Base-by-base conservation (phyloP, 2,329 filamentous ascomycete genomes). In the Lecanicillium sp. region DNA sequence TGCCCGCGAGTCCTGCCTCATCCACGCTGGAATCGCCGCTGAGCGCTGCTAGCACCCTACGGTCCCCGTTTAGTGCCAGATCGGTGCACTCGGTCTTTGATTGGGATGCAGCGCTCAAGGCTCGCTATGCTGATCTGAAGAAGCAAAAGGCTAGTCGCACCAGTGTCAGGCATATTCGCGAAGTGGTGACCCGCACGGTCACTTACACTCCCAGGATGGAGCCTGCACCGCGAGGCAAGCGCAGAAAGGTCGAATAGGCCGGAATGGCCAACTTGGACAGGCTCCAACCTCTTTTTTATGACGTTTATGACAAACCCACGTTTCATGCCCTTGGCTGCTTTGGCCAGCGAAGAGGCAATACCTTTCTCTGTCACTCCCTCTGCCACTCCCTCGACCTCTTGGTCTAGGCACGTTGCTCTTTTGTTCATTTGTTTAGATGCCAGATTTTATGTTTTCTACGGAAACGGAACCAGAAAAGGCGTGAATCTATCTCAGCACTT, bases 181-280 rank as follows among this genome's bases (percentile, higher is more conserved):
- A 96, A 60, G 87, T 96, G 4, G 85, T 96, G 38, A 96, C 89
- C n/a, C 77, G 88, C 50, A 96, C 88, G 13, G 86, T 95, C 43
- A 95, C 87, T 29, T 95, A 94, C 62, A 94, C 86, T 58, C 84
- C 79, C 44, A 72, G 81, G 48, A 86, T 97, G 66, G 85, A 88
- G 48, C 86, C 89, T 17, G 87, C 89, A 28, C 90, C 88, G 7
- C 89, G 89, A 61, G 89, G 89, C 47, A 97, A 96, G 74, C 79
- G 88, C 66, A 82, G 89, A 66, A 94, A 87, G 69, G 60, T 71
- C 35, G 69, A 73, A 47, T 68, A 52, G 56, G 40, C 14, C 30
- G 20, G 19, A 7, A 14, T 29, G 4, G 29, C 25, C 11, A 7
- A n/a, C 28, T 19, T 39, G 25, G 36, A 42, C 40, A 39, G 33